Evolutionary conservation across 2,329 filamentous ascomycete genomes (phyloP), one percentile per base, ranked within the genome.

Genomic region (Diaporthe ilicicola): DNA sequence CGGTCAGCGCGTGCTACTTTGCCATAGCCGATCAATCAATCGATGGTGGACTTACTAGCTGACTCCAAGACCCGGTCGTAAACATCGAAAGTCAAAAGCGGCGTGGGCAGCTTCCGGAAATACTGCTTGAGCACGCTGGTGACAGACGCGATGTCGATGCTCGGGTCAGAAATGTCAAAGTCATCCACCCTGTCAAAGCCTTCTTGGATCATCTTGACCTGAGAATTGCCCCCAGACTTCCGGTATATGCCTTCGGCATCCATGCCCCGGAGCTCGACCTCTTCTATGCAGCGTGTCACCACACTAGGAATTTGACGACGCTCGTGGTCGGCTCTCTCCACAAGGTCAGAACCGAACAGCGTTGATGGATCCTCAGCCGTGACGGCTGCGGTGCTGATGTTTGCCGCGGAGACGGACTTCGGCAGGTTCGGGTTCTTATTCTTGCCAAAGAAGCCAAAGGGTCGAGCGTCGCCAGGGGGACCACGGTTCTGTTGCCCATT

Each of bases 41-140:
- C 13, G 13, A 42, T n/a, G 4, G 42, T 8, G 17, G 50, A 84
- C 91, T 84, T 85, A 93, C 92, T 85, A 74, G 89, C 91, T 6
- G 93, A 94, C 76, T 97, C 95, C 61, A 99, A 84, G 62, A 99
- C 89, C 48, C 90, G 88, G 76, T 98, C 95, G 78, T 99, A 99
- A 32, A 97, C 91, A 27, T 97, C 94, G 80, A 92, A 98, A 0
- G 95, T 97, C 76, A 99, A 90, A 39, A 99, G 86, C 3, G 96
- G 96, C 9, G 88, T 93, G 0, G 96, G 96, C 44, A 98, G 86
- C 82, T 95, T 96, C 76, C 96, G 90, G 89, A 99, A 97, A 80
- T 98, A 99, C 81, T 98, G 95, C 84, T 99, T 99, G 77, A 99
- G 83, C 24, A 95, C 93, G 78, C 94, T 97, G 2, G 96, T 98